These are phyloP conservation scores for Mortierella sp. DNA, from an alignment of 371 early-diverging fungal species.

Conservation along the genomic window DNA sequence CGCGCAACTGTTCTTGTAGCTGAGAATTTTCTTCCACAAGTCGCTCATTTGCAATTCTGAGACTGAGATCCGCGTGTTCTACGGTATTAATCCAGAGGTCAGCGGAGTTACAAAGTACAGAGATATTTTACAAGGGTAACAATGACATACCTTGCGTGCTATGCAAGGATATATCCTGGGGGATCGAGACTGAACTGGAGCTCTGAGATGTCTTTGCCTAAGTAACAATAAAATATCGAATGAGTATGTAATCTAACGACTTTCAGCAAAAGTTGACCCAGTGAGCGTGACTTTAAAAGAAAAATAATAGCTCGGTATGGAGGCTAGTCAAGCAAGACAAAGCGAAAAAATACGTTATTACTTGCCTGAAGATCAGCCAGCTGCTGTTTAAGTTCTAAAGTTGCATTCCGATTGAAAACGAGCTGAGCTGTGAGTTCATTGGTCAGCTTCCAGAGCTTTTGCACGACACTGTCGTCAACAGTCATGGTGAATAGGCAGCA, in stretches of 20 bases:
- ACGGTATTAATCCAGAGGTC: background rate
- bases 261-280: too few species aligned
- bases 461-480: constrained; percentile 53
- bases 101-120: background rate
- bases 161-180: constrained; percentile 11
- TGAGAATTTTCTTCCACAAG: constrained; percentile 38
- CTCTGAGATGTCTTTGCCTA: constrained; percentile 37
- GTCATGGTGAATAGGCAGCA: constrained; percentile 29
- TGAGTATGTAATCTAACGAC: background rate
- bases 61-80: constrained; percentile 31
- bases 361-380: constrained; percentile 29
- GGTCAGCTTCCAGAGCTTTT: constrained; percentile 56
- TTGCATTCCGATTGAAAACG: constrained; percentile 49
- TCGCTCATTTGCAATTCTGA: constrained; percentile 42
- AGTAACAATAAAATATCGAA: background rate
- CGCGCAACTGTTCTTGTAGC: constrained; percentile 40
- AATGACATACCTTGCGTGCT: constrained; percentile 20
- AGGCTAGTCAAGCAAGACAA: background rate
- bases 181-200: constrained; percentile 4
- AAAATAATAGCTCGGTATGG: too few species aligned
- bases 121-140: background rate
- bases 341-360: background rate
- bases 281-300: background rate
- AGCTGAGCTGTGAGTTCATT: constrained; percentile 57
- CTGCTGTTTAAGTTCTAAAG: constrained; percentile 54